Evolutionary conservation across 148 eudicot genomes (phyloP).

Genomic region (Chenopodium album): DNA sequence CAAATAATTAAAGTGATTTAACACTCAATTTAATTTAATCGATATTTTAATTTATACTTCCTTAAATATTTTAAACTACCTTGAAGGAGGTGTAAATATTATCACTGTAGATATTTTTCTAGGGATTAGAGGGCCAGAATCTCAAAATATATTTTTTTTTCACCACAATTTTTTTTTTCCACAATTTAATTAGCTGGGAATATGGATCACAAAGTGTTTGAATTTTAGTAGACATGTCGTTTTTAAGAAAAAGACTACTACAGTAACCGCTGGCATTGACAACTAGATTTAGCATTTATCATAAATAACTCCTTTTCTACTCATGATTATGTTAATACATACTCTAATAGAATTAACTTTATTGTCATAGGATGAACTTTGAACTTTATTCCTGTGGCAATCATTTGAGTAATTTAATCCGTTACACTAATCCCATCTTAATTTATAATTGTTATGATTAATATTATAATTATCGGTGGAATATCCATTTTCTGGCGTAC

Average conservation of each 20-base stretch:
- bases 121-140: background rate
- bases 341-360: conserved; percentile 1
- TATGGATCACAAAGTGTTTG: conserved; percentile 1
- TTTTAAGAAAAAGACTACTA: background rate
- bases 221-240: conserved; percentile 1
- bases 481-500: conserved; percentile 17
- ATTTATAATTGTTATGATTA: background rate
- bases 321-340: conserved; percentile 5
- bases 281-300: conserved; percentile 10
- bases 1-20: background rate
- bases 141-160: background rate
- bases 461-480: background rate
- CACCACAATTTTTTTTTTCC: background rate
- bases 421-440: conserved; percentile 8
- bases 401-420: conserved; percentile 1
- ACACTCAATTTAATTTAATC: background rate
- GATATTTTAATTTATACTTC: no score
- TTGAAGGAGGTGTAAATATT: no score
- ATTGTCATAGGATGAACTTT: conserved; percentile 2
- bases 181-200: background rate
- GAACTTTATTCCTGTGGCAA: conserved; percentile 2
- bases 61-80: no score
- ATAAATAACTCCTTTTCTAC: conserved; percentile 6
- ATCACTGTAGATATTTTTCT: no score
- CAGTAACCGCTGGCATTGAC: background rate